Base-by-base conservation (phyloP, 495 filamentous ascomycete species). In the Aspergillus conjunctus region DNA sequence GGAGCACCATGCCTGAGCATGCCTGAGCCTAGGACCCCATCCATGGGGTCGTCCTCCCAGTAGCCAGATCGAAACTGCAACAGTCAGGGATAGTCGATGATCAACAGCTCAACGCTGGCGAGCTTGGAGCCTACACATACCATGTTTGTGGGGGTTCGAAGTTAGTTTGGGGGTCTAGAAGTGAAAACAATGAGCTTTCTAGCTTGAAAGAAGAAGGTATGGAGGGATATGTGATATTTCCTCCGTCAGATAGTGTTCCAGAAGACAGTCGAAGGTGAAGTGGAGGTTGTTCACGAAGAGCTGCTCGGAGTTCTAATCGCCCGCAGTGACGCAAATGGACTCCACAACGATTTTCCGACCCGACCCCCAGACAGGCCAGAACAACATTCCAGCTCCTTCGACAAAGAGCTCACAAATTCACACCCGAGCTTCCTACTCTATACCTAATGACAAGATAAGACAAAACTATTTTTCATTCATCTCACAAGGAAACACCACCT, bases 11-110 rank as follows among this genome's bases (percentile, higher is more conserved):
- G 71, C 14, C 73, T 75, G 51, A 80, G 66, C 69, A 80, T 78
- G 53, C 70, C 69, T n/a, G 69, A 65, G 44, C 74, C 68, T 33
- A 78, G 65, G 17, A 77, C 71, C 37, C 78, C 80, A 8, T 79
- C 81, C 71, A 85, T 84, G 62, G 86, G 81, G 67, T 83, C 84
- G 50, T 82, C 80, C 49, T 85, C 77, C 66, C 79, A 83, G 67
- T 79, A 85, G 39, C 73, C 77, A 55, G 79, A 67, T 64, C 81
- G 79, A 61, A 80, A 85, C 82, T 86, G 54, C 22, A 59, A 60
- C 39, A 44, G 51, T 71, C 61, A 75, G 66, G n/a, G 64, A 31
- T 44, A 30, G 32, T 45, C 44, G 34, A 48, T 37, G 20, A 31
- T 39, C 33, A 54, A 50, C 34, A 43, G 33, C 18, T n/a, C 33